Evolutionary conservation across 768 basidiomycete species (phyloP).

Genomic region (Clitopilus hobsonii): DNA sequence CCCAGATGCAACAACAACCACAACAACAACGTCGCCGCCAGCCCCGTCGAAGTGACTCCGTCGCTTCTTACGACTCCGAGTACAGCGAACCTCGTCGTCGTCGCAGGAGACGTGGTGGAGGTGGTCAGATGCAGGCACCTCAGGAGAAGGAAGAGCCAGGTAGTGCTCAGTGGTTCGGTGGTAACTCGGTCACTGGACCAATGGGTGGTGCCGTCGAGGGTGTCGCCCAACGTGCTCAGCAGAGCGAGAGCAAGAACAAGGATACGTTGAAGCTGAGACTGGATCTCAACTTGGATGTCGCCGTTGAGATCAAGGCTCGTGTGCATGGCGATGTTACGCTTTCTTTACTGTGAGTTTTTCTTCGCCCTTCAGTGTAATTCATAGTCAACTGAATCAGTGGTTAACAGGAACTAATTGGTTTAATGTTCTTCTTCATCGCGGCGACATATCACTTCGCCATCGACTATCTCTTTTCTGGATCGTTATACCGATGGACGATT

Average conservation of each 20-base stretch:
- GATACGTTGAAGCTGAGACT: slow-evolving; percentile 19
- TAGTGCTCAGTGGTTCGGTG: not conserved
- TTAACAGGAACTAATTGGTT: not conserved
- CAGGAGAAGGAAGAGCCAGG: not conserved
- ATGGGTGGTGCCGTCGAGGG: slow-evolving; percentile 12
- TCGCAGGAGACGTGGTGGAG: not conserved
- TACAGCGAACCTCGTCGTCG: not conserved
- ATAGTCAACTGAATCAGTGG: not conserved
- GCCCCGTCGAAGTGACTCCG: not conserved
- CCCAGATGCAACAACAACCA: not conserved
- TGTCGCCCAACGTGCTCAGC: slow-evolving; percentile 14
- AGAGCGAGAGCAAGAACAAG: slow-evolving; percentile 11
- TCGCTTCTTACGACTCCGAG: not conserved
- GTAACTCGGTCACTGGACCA: slow-evolving; percentile 3
- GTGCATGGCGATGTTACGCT: slow-evolving; percentile 29
- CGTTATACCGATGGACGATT: no score
- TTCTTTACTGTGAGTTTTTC: slow-evolving; percentile 12
- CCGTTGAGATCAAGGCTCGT: slow-evolving; percentile 27
- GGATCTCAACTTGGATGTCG: slow-evolving; percentile 28
- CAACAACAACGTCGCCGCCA: not conserved
- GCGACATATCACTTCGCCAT: no score
- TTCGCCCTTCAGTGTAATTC: not conserved
- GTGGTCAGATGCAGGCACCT: not conserved
- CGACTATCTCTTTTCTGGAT: no score
- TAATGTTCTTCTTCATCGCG: no score